phyloP scores from a whole-genome alignment of 202 grass and related monocot species.

The Elaeis oleifera region DNA sequence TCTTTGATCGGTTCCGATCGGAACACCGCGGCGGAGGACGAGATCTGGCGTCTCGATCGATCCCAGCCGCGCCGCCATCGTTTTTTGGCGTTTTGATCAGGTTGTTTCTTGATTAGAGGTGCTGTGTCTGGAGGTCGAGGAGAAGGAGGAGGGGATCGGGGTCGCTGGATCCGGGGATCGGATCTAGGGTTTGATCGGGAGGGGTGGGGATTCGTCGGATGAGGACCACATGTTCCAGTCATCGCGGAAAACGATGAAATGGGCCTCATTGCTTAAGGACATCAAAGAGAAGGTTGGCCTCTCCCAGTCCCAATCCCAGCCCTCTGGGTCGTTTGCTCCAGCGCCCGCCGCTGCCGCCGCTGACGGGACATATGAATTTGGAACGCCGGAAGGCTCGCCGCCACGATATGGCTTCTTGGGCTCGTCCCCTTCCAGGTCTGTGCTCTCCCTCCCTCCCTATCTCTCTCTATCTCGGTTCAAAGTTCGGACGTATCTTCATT shows the following conservation, averaged over 20 bases:
- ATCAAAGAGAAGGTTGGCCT: constrained; percentile 80
- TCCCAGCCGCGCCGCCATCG: not conserved
- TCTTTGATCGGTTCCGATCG: no score
- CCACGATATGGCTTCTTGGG: constrained; percentile 17
- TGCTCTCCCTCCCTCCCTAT: not conserved
- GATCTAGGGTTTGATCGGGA: constrained; percentile 51
- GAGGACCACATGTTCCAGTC: constrained; percentile 51
- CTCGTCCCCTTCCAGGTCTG: not conserved
- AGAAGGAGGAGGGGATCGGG: constrained; percentile 31
- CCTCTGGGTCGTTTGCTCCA: no score
- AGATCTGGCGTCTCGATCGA: constrained; percentile 1
- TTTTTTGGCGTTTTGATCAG: not conserved
- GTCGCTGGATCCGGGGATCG: constrained; percentile 29
- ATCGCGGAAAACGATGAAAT: constrained; percentile 77
- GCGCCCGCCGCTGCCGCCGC: no score
- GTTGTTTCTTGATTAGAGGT: not conserved
- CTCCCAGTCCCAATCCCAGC: constrained; percentile 40
- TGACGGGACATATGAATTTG: no score
- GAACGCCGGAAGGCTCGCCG: no score
- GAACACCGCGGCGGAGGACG: not conserved
- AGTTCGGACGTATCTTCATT: constrained; percentile 10
- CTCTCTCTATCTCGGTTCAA: not conserved
- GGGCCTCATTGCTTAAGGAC: constrained; percentile 98
- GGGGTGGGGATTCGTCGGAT: constrained; percentile 45
- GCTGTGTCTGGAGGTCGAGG: not conserved